phyloP scores from a whole-genome alignment of 2,329 filamentous ascomycete genomes.

The Chrysosphaeria jannelii region DNA sequence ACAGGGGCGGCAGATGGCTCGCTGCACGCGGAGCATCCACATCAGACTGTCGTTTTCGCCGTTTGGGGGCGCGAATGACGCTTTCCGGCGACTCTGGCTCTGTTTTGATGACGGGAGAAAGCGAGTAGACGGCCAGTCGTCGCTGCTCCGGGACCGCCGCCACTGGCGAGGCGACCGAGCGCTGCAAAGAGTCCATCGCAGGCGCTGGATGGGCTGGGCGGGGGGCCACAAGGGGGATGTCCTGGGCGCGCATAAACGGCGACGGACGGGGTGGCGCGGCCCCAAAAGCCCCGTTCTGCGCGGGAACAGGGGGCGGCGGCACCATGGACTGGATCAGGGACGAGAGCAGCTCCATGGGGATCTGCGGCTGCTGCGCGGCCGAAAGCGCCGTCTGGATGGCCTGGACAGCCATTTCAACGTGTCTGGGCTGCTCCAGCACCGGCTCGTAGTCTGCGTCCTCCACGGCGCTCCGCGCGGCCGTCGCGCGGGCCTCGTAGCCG shows the following conservation, averaged over 20 bases:
- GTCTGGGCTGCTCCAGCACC: constrained; percentile 5
- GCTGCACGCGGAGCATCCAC: too few species aligned
- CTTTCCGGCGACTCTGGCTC: neutral
- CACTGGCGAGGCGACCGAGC: neutral
- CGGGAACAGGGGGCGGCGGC: neutral
- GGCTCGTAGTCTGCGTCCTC: constrained; percentile 10
- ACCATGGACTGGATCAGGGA: neutral
- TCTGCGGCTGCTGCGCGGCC: neutral
- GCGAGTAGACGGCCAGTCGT: neutral
- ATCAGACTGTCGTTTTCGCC: too few species aligned
- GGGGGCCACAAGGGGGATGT: constrained; percentile 42
- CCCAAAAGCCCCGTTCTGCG: neutral
- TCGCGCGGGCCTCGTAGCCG: neutral
- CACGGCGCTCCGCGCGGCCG: neutral
- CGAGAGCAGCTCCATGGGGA: constrained; percentile 1
- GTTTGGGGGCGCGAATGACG: too few species aligned
- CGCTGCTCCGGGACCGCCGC: neutral
- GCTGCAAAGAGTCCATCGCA: neutral
- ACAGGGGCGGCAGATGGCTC: too few species aligned
- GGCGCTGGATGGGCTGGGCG: constrained; percentile 30
- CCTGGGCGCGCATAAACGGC: constrained; percentile 35
- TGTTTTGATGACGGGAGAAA: neutral
- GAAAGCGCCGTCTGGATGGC: neutral
- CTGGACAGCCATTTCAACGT: neutral
- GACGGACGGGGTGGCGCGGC: neutral